Evolutionary conservation across 2,329 filamentous ascomycete genomes (phyloP).

Genomic region (Fusarium torreyae): DNA sequence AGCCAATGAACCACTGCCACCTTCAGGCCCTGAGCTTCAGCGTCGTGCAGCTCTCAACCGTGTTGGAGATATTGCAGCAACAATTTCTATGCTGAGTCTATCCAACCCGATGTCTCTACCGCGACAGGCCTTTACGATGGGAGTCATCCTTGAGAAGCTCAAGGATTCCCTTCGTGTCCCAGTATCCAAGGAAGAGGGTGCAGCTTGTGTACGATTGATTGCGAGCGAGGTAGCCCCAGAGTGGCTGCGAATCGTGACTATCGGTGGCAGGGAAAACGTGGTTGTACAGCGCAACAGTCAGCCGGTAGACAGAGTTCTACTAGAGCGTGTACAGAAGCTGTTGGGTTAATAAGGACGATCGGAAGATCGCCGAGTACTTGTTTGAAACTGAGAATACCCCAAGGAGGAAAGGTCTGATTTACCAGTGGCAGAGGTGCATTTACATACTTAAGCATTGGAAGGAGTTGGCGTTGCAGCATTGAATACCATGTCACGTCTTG

Average conservation of each 20-base stretch:
- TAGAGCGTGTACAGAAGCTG: slow-evolving; percentile 57
- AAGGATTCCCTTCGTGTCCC: slow-evolving; percentile 75
- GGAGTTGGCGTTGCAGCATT: slow-evolving; percentile 40
- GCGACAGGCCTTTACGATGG: slow-evolving; percentile 76
- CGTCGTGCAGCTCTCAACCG: slow-evolving; percentile 77
- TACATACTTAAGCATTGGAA: slow-evolving; percentile 35
- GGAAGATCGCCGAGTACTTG: slow-evolving; percentile 10
- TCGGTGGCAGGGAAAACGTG: slow-evolving; percentile 70
- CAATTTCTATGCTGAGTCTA: slow-evolving; percentile 76
- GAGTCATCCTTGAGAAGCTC: slow-evolving; percentile 74
- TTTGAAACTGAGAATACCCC: slow-evolving; percentile 38
- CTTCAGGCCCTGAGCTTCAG: slow-evolving; percentile 70
- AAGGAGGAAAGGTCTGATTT: slow-evolving; percentile 18
- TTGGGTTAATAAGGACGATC: slow-evolving; percentile 42
- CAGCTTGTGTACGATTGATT: slow-evolving; percentile 65
- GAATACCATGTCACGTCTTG: slow-evolving; percentile 14
- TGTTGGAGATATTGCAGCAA: slow-evolving; percentile 76
- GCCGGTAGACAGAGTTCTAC: slow-evolving; percentile 57
- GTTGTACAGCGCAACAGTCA: slow-evolving; percentile 66
- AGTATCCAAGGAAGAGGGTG: slow-evolving; percentile 67
- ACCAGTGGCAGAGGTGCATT: slow-evolving; percentile 31
- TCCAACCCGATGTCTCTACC: slow-evolving; percentile 65
- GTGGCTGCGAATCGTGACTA: slow-evolving; percentile 68
- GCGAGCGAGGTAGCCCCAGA: slow-evolving; percentile 69
- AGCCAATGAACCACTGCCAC: slow-evolving; percentile 68